Evolutionary conservation across 177 flowering plant species (phyloP).

Genomic region (Vitis hybrid): DNA sequence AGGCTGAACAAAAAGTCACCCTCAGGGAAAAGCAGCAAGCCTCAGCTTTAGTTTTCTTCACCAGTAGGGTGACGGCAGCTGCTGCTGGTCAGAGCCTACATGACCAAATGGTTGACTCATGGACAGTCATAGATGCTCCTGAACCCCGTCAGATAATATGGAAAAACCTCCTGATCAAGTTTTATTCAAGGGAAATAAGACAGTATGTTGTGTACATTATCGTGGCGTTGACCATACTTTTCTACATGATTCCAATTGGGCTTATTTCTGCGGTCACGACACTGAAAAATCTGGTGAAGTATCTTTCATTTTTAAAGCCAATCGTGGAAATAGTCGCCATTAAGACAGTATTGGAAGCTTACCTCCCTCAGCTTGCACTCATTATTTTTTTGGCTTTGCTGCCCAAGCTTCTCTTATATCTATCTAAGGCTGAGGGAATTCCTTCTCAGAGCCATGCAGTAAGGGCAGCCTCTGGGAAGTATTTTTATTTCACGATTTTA

Average conservation of each 20-base stretch:
- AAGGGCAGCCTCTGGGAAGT: conserved; percentile 93
- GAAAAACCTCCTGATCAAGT: conserved; percentile 63
- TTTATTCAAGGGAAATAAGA: conserved; percentile 54
- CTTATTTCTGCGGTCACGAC: conserved; percentile 88
- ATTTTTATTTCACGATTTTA: conserved; percentile 77
- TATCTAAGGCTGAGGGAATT: conserved; percentile 84
- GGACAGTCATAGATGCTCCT: conserved; percentile 83
- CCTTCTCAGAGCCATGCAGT: conserved; percentile 70
- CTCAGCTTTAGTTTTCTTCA: conserved; percentile 78
- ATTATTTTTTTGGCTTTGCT: conserved; percentile 75
- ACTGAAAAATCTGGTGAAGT: conserved; percentile 57
- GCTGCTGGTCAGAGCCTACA: conserved; percentile 79
- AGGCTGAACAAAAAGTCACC: conserved; percentile 72
- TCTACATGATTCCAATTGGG: conserved; percentile 85
- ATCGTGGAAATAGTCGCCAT: conserved; percentile 40
- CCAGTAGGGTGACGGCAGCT: conserved; percentile 60
- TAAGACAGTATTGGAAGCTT: conserved; percentile 80
- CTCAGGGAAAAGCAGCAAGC: conserved; percentile 66
- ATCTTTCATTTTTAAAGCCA: conserved; percentile 73
- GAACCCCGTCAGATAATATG: conserved; percentile 78
- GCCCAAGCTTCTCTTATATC: conserved; percentile 71
- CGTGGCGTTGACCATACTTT: conserved; percentile 67
- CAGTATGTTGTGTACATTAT: conserved; percentile 58
- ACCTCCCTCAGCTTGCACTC: conserved; percentile 88
- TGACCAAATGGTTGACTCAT: conserved; percentile 62